Evolutionary conservation across 1,284 basidiomycete genomes (phyloP), one percentile per base, ranked within the genome.

Genomic region (Cronartium quercuum): DNA sequence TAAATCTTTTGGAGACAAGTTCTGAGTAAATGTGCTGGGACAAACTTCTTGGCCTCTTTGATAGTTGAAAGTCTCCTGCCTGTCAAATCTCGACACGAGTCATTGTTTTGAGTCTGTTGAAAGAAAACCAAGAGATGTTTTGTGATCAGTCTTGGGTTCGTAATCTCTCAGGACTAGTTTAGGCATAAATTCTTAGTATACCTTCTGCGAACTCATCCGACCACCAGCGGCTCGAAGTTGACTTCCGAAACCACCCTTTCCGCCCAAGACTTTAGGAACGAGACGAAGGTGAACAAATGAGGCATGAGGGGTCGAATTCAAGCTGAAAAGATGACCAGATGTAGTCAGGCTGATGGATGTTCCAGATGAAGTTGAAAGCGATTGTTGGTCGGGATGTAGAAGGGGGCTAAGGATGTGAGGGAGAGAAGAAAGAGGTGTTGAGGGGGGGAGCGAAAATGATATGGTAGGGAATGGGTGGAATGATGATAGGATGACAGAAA

Each of bases 171-270:
- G 6, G 51, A 55, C 0, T 29, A 29, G 29, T 29, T 29, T 29
- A 29, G 44, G 15, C 12, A 1, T 42, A 21, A 63, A 37, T 7
- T 18, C 18, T 21, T 10, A 3, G 37, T n/a, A 47, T 47, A 91
- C 92, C 85, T 94, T 95, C 84, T 93, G 89, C 78, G 90, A 91
- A 79, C 91, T 93, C 96, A 99, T 99, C 57, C 94, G 88, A 9
- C 95, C 95, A 78, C 95, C 95, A 24, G 94, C 94, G 0, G 96
- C 95, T 81, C 95, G 88, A 77, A 99, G 86, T 85, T 97, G 94
- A 34, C 90, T 91, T 7, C 96, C 95, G 81, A 99, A 98, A 66
- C 95, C 95, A 80, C 96, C 95, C 83, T 98, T 98, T 63, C 96
- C 96, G 76, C 95, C 95, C 10, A 85, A 85, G 10, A 95, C 81